Conservation (phyloP, 2,329 filamentous ascomycete genomes). For the Diaporthe velutina region DNA sequence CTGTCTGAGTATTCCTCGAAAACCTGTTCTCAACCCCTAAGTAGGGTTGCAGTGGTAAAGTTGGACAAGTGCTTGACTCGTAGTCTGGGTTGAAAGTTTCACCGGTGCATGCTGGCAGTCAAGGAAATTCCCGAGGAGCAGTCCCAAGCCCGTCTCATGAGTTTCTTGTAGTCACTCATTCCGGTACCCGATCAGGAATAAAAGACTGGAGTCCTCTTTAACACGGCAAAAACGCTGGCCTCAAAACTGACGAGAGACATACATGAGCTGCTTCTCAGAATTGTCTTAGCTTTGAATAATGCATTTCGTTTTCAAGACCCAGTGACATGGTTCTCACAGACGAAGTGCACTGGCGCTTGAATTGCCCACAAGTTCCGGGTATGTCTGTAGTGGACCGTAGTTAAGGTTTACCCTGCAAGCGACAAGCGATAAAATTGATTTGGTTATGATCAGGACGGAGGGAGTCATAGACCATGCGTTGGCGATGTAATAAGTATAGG, state of each 20-base stretch:
- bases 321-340: not conserved
- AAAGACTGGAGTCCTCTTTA: not conserved
- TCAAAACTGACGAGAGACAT: not conserved
- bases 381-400: too few species aligned
- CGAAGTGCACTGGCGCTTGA: too few species aligned
- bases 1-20: not conserved
- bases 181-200: too few species aligned
- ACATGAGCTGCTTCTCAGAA: not conserved
- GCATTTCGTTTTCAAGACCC: not conserved
- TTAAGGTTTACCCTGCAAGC: too few species aligned
- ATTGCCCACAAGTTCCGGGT: too few species aligned
- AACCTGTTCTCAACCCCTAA: not conserved
- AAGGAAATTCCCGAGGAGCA: not conserved
- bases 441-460: too few species aligned
- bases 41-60: not conserved
- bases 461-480: too few species aligned
- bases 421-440: too few species aligned
- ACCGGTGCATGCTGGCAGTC: not conserved
- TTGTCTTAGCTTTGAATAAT: not conserved
- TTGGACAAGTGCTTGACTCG: constrained; percentile 5
- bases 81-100: constrained; percentile 4
- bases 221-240: too few species aligned
- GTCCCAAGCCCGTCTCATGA: not conserved
- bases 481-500: too few species aligned
- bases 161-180: too few species aligned